Base-by-base conservation (phyloP, 352 stramenopile genomes). In the Thalassiosira sp. region DNA sequence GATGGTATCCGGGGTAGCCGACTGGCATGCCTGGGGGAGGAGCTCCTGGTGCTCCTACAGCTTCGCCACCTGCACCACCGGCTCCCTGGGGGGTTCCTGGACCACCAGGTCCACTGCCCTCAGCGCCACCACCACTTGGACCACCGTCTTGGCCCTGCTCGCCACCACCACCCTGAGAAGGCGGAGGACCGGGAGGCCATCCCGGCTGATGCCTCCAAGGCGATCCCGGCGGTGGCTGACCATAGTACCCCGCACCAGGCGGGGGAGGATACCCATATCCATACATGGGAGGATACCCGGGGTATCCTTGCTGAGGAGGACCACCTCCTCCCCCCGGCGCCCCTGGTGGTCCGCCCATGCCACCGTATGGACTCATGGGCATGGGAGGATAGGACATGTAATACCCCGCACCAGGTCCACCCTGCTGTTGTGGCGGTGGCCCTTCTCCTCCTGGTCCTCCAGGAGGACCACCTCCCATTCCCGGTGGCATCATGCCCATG, bases 1-100 rank as follows among this genome's bases (percentile, higher is more conserved):
- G 33, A 25, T 45, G 53, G 28, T 33, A 64, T 11, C 61, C 67
- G 16, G 67, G 58, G 49, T 76, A 76, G 13, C 37, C 53, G 16
- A 63, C 56, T 1, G 45, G 65, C 27, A 54, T 63, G 62, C 45
- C 15, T 37, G 58, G 24, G 18, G 58, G 18, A 20, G 58, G 10
- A 43, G 8, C 25, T 15, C 25, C 48, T 22, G n/a, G n/a, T n/a
- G n/a, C n/a, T n/a, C n/a, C n/a, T n/a, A n/a, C n/a, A n/a, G n/a
- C n/a, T n/a, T n/a, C n/a, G n/a, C n/a, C n/a, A n/a, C n/a, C n/a
- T n/a, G n/a, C n/a, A n/a, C n/a, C n/a, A n/a, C n/a, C n/a, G n/a
- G n/a, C n/a, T 16, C 31, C 7, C 37, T 25, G 7, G 8, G 16
- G 22, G 58, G 5, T n/a, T 40, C 27, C 25, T 22, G 11, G 1